Conservation (phyloP, 192 early-diverging fungal species). For the Backusella luteola region DNA sequence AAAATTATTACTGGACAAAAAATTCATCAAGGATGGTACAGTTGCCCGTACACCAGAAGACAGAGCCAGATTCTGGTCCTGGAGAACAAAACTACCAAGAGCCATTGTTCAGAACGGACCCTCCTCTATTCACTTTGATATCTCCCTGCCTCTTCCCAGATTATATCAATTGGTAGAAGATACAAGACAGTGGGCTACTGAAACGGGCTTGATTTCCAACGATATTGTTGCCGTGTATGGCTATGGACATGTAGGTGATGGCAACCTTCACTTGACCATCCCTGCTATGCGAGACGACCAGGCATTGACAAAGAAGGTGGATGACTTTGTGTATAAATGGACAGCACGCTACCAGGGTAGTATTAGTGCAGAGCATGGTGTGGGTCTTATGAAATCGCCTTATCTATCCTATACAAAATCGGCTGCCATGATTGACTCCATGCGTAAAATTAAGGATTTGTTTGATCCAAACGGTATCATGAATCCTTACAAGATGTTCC, state of each 20-base stretch:
- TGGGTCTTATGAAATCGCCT: conserved; percentile 69
- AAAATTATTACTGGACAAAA: conserved; percentile 68
- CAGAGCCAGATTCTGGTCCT: conserved; percentile 74
- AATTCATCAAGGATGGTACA: conserved; percentile 77
- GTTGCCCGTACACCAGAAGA: conserved; percentile 75
- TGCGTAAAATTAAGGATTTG: conserved; percentile 73
- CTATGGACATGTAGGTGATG: conserved; percentile 98
- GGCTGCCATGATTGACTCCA: conserved; percentile 60
- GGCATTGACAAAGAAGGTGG: conserved; percentile 51
- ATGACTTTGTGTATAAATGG: conserved; percentile 90
- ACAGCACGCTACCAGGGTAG: conserved; percentile 60
- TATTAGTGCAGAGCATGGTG: conserved; percentile 87
- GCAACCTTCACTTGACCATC: conserved; percentile 91
- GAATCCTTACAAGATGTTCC: conserved; percentile 65
- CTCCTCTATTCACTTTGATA: conserved; percentile 92
- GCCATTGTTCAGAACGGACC: conserved; percentile 80
- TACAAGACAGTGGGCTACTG: conserved; percentile 58
- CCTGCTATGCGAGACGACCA: conserved; percentile 44
- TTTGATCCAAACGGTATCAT: conserved; percentile 87
- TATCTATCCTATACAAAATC: conserved; percentile 70
- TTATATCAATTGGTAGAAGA: conserved; percentile 84
- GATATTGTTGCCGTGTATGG: conserved; percentile 69
- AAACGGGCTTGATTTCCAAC: conserved; percentile 52
- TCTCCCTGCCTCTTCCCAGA: conserved; percentile 79
- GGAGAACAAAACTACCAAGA: conserved; percentile 92